Base-by-base conservation (phyloP, 2,329 filamentous ascomycete species). In the Trichophyton verrucosum region DNA sequence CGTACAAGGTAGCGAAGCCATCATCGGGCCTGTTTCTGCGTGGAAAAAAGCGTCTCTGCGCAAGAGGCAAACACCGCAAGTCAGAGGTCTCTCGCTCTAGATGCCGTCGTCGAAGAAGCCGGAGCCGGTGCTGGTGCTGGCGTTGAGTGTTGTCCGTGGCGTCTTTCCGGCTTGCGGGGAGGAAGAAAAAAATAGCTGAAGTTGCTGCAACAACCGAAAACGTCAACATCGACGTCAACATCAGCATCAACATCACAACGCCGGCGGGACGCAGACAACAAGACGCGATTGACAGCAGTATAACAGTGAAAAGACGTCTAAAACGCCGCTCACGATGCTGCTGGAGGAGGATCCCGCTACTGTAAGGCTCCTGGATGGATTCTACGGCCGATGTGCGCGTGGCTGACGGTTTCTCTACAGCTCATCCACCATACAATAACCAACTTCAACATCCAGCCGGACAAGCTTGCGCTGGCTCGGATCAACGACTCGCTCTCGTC, bases 381-480 rank as follows among this genome's bases (percentile, higher is more conserved):
- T 55, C 36, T 8, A 60, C 61, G 40, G 61, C 53, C 4, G 56
- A 5, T 40, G 55, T 5, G 27, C 64, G 3, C 46, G 53, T 22
- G 53, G 4, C 9, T 40, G 40, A 46, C 36, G 15, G 8, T 13
- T 13, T 15, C 3, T 7, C 40, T 47, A 55, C 74, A 94, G 88
- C 87, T 96, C 71, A 95, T 99, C 77, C 82, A 86, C 71, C 88
- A 95, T 77, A 96, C 91, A 47, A 87, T 95, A 69, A 82, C 86
- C 68, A 96, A 96, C 80, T 99, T 99, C 84, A 94, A 95, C 78
- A 95, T 92, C 69, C 80, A 83, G 20, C 89, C 89, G 9, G 94
- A 99, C 80, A 94, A 91, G 71, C 80, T 85, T 66, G 88, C 89
- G 64, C 83, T 97, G 20, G 80, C 86, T 20, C 90, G 94, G 71